Evolutionary conservation across 176 grass and related monocot genomes (phyloP), one percentile per base, ranked within the genome.

Genomic region (Oryza glaberrima): DNA sequence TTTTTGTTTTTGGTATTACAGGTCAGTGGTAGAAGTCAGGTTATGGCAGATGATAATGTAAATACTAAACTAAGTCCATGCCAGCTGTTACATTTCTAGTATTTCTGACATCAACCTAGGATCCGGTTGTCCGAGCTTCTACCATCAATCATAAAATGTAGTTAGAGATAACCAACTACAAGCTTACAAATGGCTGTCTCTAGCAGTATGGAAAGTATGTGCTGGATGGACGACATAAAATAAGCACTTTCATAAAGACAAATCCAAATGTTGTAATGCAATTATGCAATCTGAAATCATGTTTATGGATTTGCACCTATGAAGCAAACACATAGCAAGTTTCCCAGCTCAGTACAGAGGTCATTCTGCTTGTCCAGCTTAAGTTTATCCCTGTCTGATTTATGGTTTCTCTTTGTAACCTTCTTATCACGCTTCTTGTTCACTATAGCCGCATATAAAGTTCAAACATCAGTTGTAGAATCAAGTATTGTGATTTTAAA

Each of bases 341-440:
- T 90, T 73, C 80, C 90, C 36, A 97, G 82, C 75, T 89, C 90
- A 19, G 13, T 78, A 43, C 94, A 97, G 52, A 97, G 83, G 81
- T 92, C 94, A 82, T 97, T 97, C 45, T 92, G 77, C 3, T 90
- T 89, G 65, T 83, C 83, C 0, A 92, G 88, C 76, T 97, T 94
- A 44, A 86, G 90, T 64, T 97, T 94, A 88, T 97, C 94, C 77
- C 94, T 30, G 28, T 92, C 94, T 2, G 90, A 91, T 90, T 97
- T 94, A n/a, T 97, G 86, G n/a, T 76, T 82, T 79, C 94, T 94
- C 88, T 94, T 97, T 17, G 92, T 90, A 63, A 81, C 86, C 35
- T 5, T 36, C 70, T 90, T 89, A 34, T 97, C 80, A 3, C 83
- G 81, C 65, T 89, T 91, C 49, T 77, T 92, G 70, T 79, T 77